These are phyloP conservation scores for Macrolepiota albuminosa DNA, from an alignment of 768 basidiomycete genomes.

Conservation along the genomic window DNA sequence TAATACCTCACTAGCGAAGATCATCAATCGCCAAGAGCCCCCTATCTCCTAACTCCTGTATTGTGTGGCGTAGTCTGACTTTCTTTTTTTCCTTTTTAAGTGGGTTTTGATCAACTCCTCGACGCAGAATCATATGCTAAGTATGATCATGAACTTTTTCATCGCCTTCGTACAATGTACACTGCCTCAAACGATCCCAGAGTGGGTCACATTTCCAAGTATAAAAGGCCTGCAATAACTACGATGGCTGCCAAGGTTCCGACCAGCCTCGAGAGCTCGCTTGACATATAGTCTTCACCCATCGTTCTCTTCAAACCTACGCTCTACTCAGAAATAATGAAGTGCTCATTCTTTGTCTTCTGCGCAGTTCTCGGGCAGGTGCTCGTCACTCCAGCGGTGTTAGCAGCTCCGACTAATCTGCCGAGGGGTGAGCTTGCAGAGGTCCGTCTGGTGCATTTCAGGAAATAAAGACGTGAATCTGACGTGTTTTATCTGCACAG, in stretches of 20 bases:
- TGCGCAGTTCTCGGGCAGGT: conserved; percentile 1
- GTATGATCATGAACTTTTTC: background rate
- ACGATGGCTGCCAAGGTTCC: background rate
- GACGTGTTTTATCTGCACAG: background rate
- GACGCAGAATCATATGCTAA: background rate
- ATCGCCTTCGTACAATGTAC: background rate
- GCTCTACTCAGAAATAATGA: background rate
- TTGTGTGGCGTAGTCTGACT: background rate
- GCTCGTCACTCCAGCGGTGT: background rate
- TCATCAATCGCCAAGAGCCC: background rate
- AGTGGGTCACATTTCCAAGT: background rate
- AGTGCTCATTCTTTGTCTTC: background rate
- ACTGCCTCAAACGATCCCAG: background rate
- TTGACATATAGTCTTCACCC: background rate
- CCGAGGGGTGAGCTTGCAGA: conserved; percentile 1
- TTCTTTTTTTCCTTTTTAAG: background rate
- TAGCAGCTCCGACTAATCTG: background rate
- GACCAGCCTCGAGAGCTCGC: background rate
- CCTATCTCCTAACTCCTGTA: background rate
- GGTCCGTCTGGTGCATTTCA: background rate
- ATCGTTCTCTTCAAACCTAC: too few species aligned
- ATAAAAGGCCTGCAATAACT: background rate
- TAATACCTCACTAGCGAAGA: background rate
- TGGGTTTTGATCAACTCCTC: background rate
- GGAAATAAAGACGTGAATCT: background rate